These are phyloP conservation scores for Xanthoconium separans DNA, from an alignment of 1,284 basidiomycete genomes.

Conservation along the genomic window DNA sequence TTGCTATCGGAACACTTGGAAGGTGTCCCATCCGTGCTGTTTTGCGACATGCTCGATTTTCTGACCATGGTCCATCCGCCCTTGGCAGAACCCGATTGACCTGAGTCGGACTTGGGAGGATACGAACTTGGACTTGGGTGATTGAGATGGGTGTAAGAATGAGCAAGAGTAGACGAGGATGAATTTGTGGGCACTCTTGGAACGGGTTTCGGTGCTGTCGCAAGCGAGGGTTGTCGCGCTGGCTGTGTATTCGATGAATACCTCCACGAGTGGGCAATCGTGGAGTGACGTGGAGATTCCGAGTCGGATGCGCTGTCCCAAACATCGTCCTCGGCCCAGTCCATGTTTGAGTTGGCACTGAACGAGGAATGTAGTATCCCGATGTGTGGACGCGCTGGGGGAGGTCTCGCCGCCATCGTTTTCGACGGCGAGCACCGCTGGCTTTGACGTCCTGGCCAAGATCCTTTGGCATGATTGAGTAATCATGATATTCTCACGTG, in stretches of 20 bases:
- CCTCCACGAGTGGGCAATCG: conserved; percentile 48
- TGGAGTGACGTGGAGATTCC: conserved; percentile 60
- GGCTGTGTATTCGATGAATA: conserved; percentile 34
- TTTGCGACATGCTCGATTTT: conserved; percentile 30
- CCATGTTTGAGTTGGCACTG: conserved; percentile 47
- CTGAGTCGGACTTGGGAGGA: conserved; percentile 48
- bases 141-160: conserved; percentile 79
- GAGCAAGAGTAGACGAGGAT: conserved; percentile 68
- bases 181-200: conserved; percentile 51
- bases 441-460: background rate
- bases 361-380: conserved; percentile 59
- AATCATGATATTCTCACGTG: too few relatives aligned
- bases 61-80: conserved; percentile 76
- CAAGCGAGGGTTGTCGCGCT: conserved; percentile 36
- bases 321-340: conserved; percentile 84
- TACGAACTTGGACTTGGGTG: conserved; percentile 78
- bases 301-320: conserved; percentile 89
- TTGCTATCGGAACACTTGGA: conserved; percentile 37
- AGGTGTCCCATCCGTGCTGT: conserved; percentile 30
- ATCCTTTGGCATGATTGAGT: too few relatives aligned
- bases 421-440: conserved; percentile 19
- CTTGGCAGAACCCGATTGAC: conserved; percentile 40
- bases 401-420: conserved; percentile 64
- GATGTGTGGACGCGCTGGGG: conserved; percentile 75
- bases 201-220: conserved; percentile 57